These are phyloP conservation scores for Raphanus sativus DNA, from an alignment of 345 rosid genomes.

Conservation along the genomic window DNA sequence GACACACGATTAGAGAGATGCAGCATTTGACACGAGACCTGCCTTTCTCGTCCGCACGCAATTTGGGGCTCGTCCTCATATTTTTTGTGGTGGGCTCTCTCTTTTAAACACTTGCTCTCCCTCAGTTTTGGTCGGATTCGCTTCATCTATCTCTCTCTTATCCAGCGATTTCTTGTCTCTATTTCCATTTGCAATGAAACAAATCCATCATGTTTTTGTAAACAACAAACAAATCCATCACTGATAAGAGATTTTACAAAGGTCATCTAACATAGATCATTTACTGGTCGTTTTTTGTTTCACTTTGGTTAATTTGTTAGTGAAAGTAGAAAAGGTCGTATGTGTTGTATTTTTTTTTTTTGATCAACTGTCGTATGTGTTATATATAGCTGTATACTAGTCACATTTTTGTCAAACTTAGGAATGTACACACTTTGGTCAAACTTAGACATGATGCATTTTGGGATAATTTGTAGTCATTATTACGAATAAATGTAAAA, in stretches of 20 bases:
- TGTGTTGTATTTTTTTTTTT: no score
- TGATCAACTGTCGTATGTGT: slow-evolving; percentile 3
- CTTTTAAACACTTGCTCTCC: slow-evolving; percentile 19
- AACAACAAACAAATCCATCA: not conserved
- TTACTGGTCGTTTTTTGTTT: not conserved
- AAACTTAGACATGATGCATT: not conserved
- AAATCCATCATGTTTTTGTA: not conserved
- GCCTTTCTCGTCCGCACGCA: slow-evolving; percentile 18
- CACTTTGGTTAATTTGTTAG: not conserved
- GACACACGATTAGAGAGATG: slow-evolving; percentile 26
- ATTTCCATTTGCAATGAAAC: not conserved
- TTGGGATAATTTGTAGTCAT: slow-evolving; percentile 18
- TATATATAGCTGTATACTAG: slow-evolving; percentile 14
- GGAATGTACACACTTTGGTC: slow-evolving; percentile 17
- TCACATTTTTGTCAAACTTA: slow-evolving; percentile 13
- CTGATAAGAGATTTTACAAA: not conserved
- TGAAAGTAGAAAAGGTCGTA: not conserved
- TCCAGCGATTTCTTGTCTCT: slow-evolving; percentile 15
- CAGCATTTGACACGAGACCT: slow-evolving; percentile 30
- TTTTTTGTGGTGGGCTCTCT: slow-evolving; percentile 16
- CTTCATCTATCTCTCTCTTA: slow-evolving; percentile 22
- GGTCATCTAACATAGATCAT: not conserved
- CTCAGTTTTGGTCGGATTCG: slow-evolving; percentile 36
- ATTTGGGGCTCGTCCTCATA: slow-evolving; percentile 19
- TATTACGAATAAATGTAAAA: slow-evolving; percentile 26